Evolutionary conservation across 2,329 filamentous ascomycete species (phyloP), one percentile per base, ranked within the genome.

Genomic region (Aspergillus quadrilineatus): DNA sequence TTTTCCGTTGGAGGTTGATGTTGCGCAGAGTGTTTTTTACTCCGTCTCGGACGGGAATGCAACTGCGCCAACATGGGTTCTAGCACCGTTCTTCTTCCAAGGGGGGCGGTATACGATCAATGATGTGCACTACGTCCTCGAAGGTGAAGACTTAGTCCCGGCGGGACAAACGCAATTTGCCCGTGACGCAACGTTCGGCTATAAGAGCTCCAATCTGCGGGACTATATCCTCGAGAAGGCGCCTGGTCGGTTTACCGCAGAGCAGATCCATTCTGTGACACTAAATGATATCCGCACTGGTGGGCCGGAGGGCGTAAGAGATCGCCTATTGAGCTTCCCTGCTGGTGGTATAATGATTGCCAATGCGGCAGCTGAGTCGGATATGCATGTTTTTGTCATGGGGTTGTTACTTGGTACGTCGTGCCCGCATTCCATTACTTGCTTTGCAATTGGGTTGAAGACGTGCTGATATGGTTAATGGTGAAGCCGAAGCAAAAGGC

Each of bases 81-180:
- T 86, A 0, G 81, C 81, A 0, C 83, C 83, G 0, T 85, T 85
- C 67, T 86, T 86, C 65, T 71, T 80, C 3, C 82, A 86, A 60
- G 84, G 83, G 5, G 83, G 83, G 0, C 67, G 83, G 2, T 81
- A 80, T 43, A 86, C 83, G 0, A 82, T 85, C 12, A 65, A 79
- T 29, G 79, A 85, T 63, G 75, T 85, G 1, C 82, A 85, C 63
- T 85, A 85, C 56, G 82, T 85, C 6, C 76, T 77, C 1, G 82
- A 85, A 44, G 77, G 77, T 0, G 77, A 78, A 0, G 48, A 56
- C 0, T 61, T 83, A 2, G 76, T 83, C 0, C 81, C 83, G 0
- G 81, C 82, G 0, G 79, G 76, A 0, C 70, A 78, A 32, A 85
- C 82, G 0, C 82, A 80, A 0, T 85, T 85, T 56, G 82, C 83